Conservation (phyloP, 2,329 filamentous ascomycete genomes). For the Alternaria angustiovoidea region DNA sequence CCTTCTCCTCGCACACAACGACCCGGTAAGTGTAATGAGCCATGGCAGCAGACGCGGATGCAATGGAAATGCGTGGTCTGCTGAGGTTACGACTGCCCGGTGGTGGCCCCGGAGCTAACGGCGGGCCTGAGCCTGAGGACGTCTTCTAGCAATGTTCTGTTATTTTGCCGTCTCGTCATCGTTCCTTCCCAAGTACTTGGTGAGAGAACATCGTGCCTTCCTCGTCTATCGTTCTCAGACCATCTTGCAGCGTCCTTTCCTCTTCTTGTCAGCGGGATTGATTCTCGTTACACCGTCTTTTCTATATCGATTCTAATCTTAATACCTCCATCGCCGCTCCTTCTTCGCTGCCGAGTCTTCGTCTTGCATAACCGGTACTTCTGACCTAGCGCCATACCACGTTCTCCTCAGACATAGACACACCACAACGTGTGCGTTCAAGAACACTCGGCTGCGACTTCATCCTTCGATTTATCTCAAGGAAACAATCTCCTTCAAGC, state of each 20-base stretch:
- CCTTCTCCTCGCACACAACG: slow-evolving; percentile 29
- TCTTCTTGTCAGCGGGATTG: slow-evolving; percentile 10
- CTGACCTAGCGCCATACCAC: slow-evolving; percentile 9
- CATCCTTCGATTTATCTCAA: background rate
- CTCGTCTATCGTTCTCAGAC: slow-evolving; percentile 13
- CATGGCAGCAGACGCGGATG: slow-evolving; percentile 18
- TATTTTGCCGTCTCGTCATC: slow-evolving; percentile 18
- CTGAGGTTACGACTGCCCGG: slow-evolving; percentile 16
- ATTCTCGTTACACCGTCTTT: slow-evolving; percentile 15
- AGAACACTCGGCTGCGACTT: background rate
- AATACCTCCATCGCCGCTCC: slow-evolving; percentile 9
- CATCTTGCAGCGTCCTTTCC: slow-evolving; percentile 17
- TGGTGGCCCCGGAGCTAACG: slow-evolving; percentile 10
- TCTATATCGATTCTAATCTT: slow-evolving; percentile 19
- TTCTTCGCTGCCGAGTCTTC: slow-evolving; percentile 9
- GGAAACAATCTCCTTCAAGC: background rate
- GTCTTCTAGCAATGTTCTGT: slow-evolving; percentile 22
- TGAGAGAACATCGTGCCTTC: slow-evolving; percentile 30
- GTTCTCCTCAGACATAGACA: background rate
- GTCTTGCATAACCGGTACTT: slow-evolving; percentile 6
- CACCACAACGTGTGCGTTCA: background rate
- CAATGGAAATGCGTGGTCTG: slow-evolving; percentile 25
- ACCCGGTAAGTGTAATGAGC: slow-evolving; percentile 33
- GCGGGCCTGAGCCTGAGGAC: background rate
- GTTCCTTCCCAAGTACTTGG: slow-evolving; percentile 16